Percentiles rank a stretch among this genome's conserved stretches.
Conservation (phyloP, 1,139 yeast species). For the Suzukiozyma palmioleophila region DNA sequence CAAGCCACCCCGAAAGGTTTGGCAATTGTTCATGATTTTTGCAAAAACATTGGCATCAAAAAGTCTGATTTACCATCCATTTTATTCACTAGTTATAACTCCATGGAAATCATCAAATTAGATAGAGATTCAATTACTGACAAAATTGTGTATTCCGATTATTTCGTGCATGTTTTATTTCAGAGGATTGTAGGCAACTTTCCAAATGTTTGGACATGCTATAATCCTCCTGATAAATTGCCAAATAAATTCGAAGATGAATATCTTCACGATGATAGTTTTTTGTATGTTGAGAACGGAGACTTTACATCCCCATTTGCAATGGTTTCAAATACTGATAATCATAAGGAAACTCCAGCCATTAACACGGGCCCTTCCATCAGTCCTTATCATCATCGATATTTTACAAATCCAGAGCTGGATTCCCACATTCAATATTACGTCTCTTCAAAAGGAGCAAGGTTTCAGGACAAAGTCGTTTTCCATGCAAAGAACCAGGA, state of each 20-base stretch:
- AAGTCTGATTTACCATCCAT: slow-evolving; percentile 37
- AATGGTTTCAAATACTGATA: not conserved
- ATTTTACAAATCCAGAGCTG: slow-evolving; percentile 85
- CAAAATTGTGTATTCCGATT: slow-evolving; percentile 59
- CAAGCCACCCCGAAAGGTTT: slow-evolving; percentile 96
- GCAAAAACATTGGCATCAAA: slow-evolving; percentile 52
- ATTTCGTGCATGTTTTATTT: slow-evolving; percentile 63
- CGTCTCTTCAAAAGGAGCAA: slow-evolving; percentile 60
- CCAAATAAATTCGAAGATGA: not conserved
- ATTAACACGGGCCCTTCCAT: not conserved
- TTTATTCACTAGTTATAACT: slow-evolving; percentile 52
- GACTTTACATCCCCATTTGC: not conserved
- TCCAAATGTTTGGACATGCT: slow-evolving; percentile 70
- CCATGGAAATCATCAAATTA: slow-evolving; percentile 66
- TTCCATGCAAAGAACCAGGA: slow-evolving; percentile 23
- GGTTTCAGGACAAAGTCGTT: slow-evolving; percentile 37
- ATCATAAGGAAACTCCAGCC: slow-evolving; percentile 7
- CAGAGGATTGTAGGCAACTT: slow-evolving; percentile 56
- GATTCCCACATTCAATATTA: slow-evolving; percentile 80
- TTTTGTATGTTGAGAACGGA: not conserved
- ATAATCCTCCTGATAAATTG: slow-evolving; percentile 27
- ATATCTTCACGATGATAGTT: not conserved
- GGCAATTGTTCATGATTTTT: slow-evolving; percentile 59
- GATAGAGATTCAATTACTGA: slow-evolving; percentile 65
- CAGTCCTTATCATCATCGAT: slow-evolving; percentile 74